phyloP scores from a whole-genome alignment of 2,329 filamentous ascomycete genomes.

The Xylaria sp. region DNA sequence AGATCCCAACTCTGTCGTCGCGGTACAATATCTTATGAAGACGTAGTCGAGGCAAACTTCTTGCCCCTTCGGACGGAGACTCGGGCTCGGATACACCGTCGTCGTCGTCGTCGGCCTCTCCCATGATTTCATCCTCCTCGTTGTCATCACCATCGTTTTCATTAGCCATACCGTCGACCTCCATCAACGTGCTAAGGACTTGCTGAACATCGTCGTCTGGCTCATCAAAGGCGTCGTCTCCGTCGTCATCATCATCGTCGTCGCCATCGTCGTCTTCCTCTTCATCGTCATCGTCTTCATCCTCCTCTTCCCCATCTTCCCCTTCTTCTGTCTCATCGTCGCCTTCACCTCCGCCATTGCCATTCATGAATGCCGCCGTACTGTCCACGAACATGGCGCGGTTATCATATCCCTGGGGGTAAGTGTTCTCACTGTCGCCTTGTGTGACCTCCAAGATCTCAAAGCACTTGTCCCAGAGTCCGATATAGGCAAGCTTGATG shows the following conservation, averaged over 20 bases:
- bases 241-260: conserved; percentile 32
- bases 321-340: conserved; percentile 40
- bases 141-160: conserved; percentile 33
- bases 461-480: conserved; percentile 71
- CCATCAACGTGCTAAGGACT: too few relatives aligned
- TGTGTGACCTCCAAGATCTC: conserved; percentile 65
- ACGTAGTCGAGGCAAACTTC: conserved; percentile 46
- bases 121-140: conserved; percentile 28
- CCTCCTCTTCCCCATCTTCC: conserved; percentile 19
- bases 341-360: conserved; percentile 35
- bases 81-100: conserved; percentile 49
- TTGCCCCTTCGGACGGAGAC: conserved; percentile 44
- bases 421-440: conserved; percentile 27
- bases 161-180: neutral
- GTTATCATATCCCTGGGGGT: conserved; percentile 16
- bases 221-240: neutral
- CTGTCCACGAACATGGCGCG: conserved; percentile 23
- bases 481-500: conserved; percentile 72
- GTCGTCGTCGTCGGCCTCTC: conserved; percentile 38
- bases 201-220: too few relatives aligned
- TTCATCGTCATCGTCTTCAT: neutral
- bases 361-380: conserved; percentile 32
- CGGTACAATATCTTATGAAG: conserved; percentile 78
- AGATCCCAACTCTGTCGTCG: conserved; percentile 76
- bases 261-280: neutral